phyloP scores from a whole-genome alignment of 257 asterid genomes.

The Scutellaria barbata region DNA sequence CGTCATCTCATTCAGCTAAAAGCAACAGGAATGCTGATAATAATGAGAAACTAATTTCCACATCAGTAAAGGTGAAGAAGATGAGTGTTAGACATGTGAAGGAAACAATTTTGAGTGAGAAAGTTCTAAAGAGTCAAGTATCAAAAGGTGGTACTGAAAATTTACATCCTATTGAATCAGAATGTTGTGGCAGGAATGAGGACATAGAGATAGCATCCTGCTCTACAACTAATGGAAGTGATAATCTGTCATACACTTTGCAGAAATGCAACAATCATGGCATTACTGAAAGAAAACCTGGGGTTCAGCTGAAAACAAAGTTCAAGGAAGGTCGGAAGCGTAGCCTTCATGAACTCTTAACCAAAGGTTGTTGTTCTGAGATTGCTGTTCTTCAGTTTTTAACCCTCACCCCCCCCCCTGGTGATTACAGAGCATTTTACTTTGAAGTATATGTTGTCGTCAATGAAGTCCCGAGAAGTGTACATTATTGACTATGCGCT shows the following conservation, averaged over 20 bases:
- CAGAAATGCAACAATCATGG: slow-evolving; percentile 38
- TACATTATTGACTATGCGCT: slow-evolving; percentile 3
- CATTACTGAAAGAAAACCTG: slow-evolving; percentile 30
- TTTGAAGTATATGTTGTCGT: slow-evolving; percentile 15
- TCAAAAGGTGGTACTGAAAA: slow-evolving; percentile 25
- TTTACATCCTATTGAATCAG: slow-evolving; percentile 34
- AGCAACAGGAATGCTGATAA: slow-evolving; percentile 34
- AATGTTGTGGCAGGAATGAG: slow-evolving; percentile 36
- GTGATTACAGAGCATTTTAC: slow-evolving; percentile 3
- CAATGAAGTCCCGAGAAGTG: slow-evolving; percentile 7
- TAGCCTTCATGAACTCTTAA: slow-evolving; percentile 52
- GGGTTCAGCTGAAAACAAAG: slow-evolving; percentile 41
- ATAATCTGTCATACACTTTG: slow-evolving; percentile 33
- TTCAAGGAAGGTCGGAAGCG: slow-evolving; percentile 53
- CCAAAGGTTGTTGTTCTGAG: slow-evolving; percentile 45
- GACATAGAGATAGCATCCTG: slow-evolving; percentile 36
- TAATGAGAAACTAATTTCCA: slow-evolving; percentile 35
- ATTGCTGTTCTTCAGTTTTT: slow-evolving; percentile 22
- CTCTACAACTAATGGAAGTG: slow-evolving; percentile 38
- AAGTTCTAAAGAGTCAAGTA: slow-evolving; percentile 34
- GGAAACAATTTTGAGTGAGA: slow-evolving; percentile 34
- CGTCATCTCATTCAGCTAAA: slow-evolving; percentile 30
- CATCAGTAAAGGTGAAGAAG: slow-evolving; percentile 39
- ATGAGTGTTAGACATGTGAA: slow-evolving; percentile 35
- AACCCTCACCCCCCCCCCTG: neutral